Evolutionary conservation across 2,329 filamentous ascomycete species (phyloP), one percentile per base, ranked within the genome.

Genomic region (Colletotrichum horii): DNA sequence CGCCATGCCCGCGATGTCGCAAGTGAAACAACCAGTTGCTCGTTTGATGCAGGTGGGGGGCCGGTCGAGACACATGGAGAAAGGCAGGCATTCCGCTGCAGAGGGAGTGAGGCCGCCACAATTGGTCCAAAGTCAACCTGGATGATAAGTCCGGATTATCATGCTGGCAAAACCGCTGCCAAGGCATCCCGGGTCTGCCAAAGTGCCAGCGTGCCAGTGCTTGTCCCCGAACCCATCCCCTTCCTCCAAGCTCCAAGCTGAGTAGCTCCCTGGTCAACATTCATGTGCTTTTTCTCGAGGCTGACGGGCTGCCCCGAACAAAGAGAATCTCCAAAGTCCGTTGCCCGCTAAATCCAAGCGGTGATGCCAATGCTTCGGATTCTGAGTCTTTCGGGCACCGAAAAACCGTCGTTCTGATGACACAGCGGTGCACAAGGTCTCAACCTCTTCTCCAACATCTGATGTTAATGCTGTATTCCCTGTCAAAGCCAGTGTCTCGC

Each of bases 21-120:
- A 73, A 67, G 56, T 73, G 70, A 75, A 68, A 75, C 73, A 68
- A 32, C 26, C 64, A 64, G 61, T 71, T 32, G 48, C 36, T 66
- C 30, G 68, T 61, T 60, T 64, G 69, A 68, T 36, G 64, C 73
- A 52, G 64, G 70, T 64, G 62, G 62, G 66, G 73, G 34, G 26
- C 56, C 36, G 55, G 34, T 58, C 58, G 69, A 68, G 73, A 68
- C 48, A 58, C 32, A 15, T 16, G 43, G 32, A 71, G 61, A 65
- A 65, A 64, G 32, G 30, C 64, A 68, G 32, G 64, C 64, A 73
- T 30, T 58, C 55, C 64, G 43, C 34, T 38, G 38, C 70, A 64
- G 64, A 68, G 56, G 30, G 4, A 24, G 48, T 30, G 26, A 75
- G 34, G 48, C 58, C 32, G 26, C 26, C 14, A 64, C 19, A 8